Percentiles rank a stretch among this genome's conserved stretches.
Evolutionary conservation across 176 grass and related monocot species (phyloP).

Genomic region (Hyparrhenia diplandra): DNA sequence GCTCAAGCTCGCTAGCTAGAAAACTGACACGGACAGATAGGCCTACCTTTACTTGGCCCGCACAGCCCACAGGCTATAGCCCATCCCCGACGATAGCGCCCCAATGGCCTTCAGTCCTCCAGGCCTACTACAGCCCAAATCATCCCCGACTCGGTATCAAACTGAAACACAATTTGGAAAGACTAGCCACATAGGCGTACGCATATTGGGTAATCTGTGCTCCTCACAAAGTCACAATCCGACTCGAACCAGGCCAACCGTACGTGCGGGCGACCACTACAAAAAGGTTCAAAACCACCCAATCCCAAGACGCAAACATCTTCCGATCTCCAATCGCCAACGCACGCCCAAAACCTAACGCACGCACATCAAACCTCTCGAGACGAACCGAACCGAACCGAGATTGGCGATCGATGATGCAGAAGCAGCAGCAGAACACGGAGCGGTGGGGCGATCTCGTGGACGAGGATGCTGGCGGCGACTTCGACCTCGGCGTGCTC

Average conservation of each 20-base stretch:
- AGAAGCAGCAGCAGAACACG: conserved; percentile 31
- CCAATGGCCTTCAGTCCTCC: too few relatives aligned
- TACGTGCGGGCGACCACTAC: not conserved
- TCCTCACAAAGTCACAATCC: not conserved
- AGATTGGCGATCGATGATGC: not conserved
- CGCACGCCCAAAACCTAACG: not conserved
- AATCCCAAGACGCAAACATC: not conserved
- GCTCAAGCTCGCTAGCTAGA: too few relatives aligned
- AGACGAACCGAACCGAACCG: not conserved
- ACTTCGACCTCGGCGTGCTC: conserved; percentile 61
- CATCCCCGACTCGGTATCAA: too few relatives aligned
- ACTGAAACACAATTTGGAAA: too few relatives aligned
- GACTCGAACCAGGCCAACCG: not conserved
- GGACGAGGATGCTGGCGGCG: conserved; percentile 65
- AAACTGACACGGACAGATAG: too few relatives aligned
- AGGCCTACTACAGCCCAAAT: too few relatives aligned
- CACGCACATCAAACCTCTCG: not conserved
- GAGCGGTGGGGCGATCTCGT: conserved; percentile 69
- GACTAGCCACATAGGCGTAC: too few relatives aligned
- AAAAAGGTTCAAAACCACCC: not conserved
- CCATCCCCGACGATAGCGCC: too few relatives aligned
- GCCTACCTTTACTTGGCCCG: too few relatives aligned
- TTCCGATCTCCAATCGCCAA: not conserved
- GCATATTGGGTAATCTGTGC: not conserved
- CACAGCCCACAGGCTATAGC: too few relatives aligned